These are phyloP conservation scores for Smallanthus sonchifolius DNA, from an alignment of 129 eudicot genomes.

Conservation along the genomic window DNA sequence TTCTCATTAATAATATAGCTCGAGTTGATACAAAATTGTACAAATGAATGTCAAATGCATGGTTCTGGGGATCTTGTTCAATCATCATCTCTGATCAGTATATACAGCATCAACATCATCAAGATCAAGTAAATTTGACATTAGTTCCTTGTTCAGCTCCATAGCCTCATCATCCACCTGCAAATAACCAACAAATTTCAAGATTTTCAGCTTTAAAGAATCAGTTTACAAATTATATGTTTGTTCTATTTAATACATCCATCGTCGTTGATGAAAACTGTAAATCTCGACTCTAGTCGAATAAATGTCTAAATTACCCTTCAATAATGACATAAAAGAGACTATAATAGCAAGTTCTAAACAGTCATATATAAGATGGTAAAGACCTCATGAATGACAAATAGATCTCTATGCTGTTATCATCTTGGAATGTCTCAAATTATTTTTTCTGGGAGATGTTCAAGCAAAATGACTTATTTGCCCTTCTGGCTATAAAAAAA, in stretches of 20 bases:
- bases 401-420: background rate
- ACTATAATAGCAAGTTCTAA: background rate
- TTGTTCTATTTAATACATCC: background rate
- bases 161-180: constrained; percentile 95
- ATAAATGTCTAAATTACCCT: background rate
- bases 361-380: background rate
- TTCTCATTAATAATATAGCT: background rate
- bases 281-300: background rate
- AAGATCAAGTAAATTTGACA: constrained; percentile 79
- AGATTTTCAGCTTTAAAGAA: background rate
- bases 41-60: constrained; percentile 5
- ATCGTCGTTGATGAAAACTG: background rate
- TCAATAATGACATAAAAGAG: background rate
- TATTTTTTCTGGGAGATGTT: background rate
- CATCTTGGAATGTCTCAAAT: background rate
- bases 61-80: background rate
- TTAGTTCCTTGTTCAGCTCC: constrained; percentile 86
- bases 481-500: background rate
- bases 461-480: background rate
- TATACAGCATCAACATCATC: constrained; percentile 99
- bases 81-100: constrained; percentile 76
- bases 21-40: constrained; percentile 24
- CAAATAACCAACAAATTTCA: constrained; percentile 10
- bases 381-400: background rate
- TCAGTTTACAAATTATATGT: background rate